phyloP scores from a whole-genome alignment of 257 asterid species.

The Linderniella brevidens region DNA sequence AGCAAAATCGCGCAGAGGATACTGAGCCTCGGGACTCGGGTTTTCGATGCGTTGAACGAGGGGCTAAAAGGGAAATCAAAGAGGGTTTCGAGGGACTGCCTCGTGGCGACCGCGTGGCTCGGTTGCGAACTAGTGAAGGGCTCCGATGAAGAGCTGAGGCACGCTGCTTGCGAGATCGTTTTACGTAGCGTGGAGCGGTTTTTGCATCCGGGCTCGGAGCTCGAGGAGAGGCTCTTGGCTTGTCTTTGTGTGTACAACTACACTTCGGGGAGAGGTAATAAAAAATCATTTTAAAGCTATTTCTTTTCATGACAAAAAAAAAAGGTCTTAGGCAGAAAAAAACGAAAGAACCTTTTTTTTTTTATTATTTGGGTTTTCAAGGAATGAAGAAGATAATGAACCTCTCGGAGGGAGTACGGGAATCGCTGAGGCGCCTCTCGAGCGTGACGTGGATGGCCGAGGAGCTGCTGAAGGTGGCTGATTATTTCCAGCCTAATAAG shows the following conservation, averaged over 20 bases:
- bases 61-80: conserved; percentile 56
- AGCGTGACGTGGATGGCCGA: conserved; percentile 91
- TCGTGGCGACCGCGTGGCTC: conserved; percentile 59
- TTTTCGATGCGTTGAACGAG: conserved; percentile 50
- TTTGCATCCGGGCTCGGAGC: conserved; percentile 81
- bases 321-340: no score
- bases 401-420: conserved; percentile 77
- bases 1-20: conserved; percentile 43
- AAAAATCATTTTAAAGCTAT: background rate
- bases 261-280: conserved; percentile 66
- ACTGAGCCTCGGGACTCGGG: conserved; percentile 30
- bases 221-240: conserved; percentile 80
- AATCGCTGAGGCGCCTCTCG: conserved; percentile 79
- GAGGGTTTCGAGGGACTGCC: conserved; percentile 56
- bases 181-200: conserved; percentile 45
- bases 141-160: conserved; percentile 47
- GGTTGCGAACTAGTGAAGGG: conserved; percentile 70
- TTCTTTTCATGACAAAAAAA: no score
- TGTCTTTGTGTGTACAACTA: conserved; percentile 76
- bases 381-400: conserved; percentile 70
- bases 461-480: conserved; percentile 82
- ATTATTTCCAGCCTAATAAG: conserved; percentile 81
- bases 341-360: background rate
- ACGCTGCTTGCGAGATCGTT: conserved; percentile 59
- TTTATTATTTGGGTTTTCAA: conserved; percentile 12